Conservation (phyloP, 345 rosid species). For the Citrus sp. region DNA sequence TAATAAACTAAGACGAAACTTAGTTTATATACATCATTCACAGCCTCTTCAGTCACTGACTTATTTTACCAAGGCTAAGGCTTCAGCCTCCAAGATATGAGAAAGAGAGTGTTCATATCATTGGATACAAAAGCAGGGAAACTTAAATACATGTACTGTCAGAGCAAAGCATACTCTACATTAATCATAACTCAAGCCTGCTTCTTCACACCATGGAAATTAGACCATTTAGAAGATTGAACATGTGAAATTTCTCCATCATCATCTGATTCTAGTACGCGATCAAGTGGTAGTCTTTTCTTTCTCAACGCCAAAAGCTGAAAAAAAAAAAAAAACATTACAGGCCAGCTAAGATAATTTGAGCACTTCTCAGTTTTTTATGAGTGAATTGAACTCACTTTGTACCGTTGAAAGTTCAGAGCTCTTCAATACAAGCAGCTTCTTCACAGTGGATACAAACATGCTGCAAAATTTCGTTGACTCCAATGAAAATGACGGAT, state of each 20-base stretch:
- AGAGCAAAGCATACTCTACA: neutral
- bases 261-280: slow-evolving; percentile 7
- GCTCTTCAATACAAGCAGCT: slow-evolving; percentile 44
- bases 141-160: neutral
- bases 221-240: neutral
- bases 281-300: slow-evolving; percentile 19
- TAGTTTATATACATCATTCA: neutral
- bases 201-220: neutral
- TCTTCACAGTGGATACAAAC: slow-evolving; percentile 45
- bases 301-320: slow-evolving; percentile 21
- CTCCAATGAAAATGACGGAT: neutral
- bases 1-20: neutral
- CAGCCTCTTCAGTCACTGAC: neutral
- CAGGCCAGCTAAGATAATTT: neutral
- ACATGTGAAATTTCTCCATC: slow-evolving; percentile 5
- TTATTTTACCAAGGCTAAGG: neutral
- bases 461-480: slow-evolving; percentile 31
- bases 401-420: slow-evolving; percentile 10
- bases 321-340: neutral
- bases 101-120: neutral
- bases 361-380: neutral
- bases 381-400: slow-evolving; percentile 21
- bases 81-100: neutral
- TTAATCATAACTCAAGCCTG: neutral
- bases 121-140: neutral